Evolutionary conservation across 306 rosid species (phyloP).

Genomic region (Quercus ilex): DNA sequence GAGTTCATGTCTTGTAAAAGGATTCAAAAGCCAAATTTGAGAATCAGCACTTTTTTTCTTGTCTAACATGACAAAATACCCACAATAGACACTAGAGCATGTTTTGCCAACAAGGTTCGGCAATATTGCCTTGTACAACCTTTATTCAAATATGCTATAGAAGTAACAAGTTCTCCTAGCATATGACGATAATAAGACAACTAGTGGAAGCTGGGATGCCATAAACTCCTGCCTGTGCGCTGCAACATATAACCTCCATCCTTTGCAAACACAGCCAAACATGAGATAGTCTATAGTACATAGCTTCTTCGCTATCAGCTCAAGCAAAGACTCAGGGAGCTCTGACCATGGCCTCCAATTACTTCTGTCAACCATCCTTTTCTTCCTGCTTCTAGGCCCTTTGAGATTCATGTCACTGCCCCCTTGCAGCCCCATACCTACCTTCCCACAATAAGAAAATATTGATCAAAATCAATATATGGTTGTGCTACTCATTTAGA

Average conservation of each 20-base stretch:
- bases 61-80: neutral
- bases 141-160: neutral
- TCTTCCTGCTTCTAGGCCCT: neutral
- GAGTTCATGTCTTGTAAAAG: neutral
- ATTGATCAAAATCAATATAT: too few species aligned
- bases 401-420: neutral
- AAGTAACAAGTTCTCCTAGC: neutral
- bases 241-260: neutral
- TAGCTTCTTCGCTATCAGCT: neutral
- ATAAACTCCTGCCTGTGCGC: neutral
- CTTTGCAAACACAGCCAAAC: neutral
- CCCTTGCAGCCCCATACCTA: neutral
- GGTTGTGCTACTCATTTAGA: too few species aligned
- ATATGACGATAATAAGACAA: neutral
- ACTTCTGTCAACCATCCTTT: neutral
- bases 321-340: neutral
- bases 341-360: neutral
- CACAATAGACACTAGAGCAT: neutral
- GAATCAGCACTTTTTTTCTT: neutral
- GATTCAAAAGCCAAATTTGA: neutral
- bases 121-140: neutral
- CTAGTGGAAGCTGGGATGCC: neutral
- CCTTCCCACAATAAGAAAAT: neutral
- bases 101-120: neutral
- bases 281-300: neutral